Evolutionary conservation across 331 rosid genomes (phyloP).

Genomic region (Rhamnella rubrinervis): DNA sequence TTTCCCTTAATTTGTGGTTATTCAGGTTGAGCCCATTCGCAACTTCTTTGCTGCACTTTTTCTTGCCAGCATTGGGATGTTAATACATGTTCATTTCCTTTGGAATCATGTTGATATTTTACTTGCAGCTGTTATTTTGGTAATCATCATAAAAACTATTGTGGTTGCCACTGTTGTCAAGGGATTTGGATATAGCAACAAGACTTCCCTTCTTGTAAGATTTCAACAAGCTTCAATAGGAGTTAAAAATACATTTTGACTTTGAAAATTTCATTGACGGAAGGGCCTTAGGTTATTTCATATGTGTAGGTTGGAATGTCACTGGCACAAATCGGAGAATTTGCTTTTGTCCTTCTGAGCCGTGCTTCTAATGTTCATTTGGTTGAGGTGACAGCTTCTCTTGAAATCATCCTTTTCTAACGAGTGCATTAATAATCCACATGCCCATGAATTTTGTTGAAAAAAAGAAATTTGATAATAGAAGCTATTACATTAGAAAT

Average conservation of each 20-base stretch:
- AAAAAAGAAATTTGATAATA: not conserved
- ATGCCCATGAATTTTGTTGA: not conserved
- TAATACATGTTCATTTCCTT: conserved; percentile 93
- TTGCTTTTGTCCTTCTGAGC: conserved; percentile 93
- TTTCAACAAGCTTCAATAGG: conserved; percentile 20
- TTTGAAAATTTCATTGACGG: conserved; percentile 43
- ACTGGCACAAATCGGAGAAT: conserved; percentile 93
- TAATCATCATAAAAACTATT: conserved; percentile 72
- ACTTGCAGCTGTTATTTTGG: conserved; percentile 92
- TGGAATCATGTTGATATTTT: conserved; percentile 94
- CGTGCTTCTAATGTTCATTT: conserved; percentile 98
- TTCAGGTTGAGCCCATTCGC: conserved; percentile 93
- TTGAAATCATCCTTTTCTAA: not conserved
- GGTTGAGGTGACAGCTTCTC: conserved; percentile 69
- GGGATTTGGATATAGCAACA: conserved; percentile 90
- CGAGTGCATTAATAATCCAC: not conserved
- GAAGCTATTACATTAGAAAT: not conserved
- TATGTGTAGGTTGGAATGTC: conserved; percentile 94
- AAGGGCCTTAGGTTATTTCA: conserved; percentile 58
- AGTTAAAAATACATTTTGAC: conserved; percentile 24
- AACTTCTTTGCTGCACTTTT: conserved; percentile 90
- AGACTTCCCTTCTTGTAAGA: conserved; percentile 90
- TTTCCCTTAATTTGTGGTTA: conserved; percentile 26
- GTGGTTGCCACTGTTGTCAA: conserved; percentile 76
- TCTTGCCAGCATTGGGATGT: conserved; percentile 98